These are phyloP conservation scores for Candida mesenterica DNA, from an alignment of 1,139 yeast species.

Conservation along the genomic window DNA sequence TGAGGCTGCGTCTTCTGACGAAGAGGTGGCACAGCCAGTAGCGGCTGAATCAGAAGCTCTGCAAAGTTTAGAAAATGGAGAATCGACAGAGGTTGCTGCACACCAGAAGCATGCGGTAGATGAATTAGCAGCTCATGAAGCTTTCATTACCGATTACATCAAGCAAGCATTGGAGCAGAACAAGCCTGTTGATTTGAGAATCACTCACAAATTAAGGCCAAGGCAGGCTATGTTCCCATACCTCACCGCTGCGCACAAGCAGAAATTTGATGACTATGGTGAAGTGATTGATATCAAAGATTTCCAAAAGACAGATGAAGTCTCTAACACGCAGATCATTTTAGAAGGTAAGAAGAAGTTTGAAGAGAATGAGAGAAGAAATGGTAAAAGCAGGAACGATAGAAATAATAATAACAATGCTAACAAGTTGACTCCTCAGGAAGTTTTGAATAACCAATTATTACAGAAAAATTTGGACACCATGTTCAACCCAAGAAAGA, in stretches of 20 bases:
- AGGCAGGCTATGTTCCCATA: conserved; percentile 79
- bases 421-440: conserved; percentile 44
- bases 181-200: conserved; percentile 58
- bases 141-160: conserved; percentile 40
- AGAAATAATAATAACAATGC: conserved; percentile 20
- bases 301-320: conserved; percentile 60
- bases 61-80: conserved; percentile 1
- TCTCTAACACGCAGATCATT: conserved; percentile 35
- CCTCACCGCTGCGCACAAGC: conserved; percentile 49
- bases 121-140: conserved; percentile 42
- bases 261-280: conserved; percentile 83
- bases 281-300: conserved; percentile 63
- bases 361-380: conserved; percentile 31
- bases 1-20: conserved; percentile 23
- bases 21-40: conserved; percentile 10
- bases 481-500: conserved; percentile 53
- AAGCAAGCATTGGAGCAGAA: conserved; percentile 39
- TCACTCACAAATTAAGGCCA: conserved; percentile 55
- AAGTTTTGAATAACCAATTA: conserved; percentile 41
- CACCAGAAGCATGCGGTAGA: conserved; percentile 15
- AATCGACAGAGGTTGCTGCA: not conserved
- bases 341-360: conserved; percentile 26
- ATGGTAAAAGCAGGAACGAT: conserved; percentile 29
- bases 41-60: conserved; percentile 3
- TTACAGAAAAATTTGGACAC: conserved; percentile 55